A percentile compares a stretch with the other conserved stretches of the same genome.
These are phyloP conservation scores for Coprinopsis cinerea DNA, from an alignment of 768 basidiomycete species.

Conservation along the genomic window DNA sequence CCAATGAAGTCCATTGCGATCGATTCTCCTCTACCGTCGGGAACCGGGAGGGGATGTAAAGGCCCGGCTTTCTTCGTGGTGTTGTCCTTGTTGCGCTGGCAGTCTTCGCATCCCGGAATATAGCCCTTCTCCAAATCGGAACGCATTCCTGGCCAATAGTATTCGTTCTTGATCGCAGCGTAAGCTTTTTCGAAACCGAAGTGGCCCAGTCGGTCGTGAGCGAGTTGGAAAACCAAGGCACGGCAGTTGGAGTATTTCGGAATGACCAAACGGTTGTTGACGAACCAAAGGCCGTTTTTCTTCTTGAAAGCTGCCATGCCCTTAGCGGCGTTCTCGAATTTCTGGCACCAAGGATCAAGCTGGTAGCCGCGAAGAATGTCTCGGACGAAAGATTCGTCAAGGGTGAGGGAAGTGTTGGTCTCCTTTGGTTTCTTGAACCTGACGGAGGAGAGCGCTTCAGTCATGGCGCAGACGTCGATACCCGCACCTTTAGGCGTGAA, in stretches of 20 bases:
- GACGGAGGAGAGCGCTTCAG: no score
- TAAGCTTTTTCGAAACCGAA: slow-evolving; percentile 30
- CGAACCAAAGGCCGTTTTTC: slow-evolving; percentile 18
- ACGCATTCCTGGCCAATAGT: no score
- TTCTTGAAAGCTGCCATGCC: background rate
- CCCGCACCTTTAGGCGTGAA: no score
- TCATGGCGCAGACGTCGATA: no score
- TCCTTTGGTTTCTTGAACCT: no score
- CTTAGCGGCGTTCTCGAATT: background rate
- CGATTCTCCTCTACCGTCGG: slow-evolving; percentile 15
- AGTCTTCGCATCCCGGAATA: slow-evolving; percentile 25
- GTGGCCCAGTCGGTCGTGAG: slow-evolving; percentile 26
- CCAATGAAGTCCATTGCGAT: slow-evolving; percentile 32
- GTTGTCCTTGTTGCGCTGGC: slow-evolving; percentile 28
- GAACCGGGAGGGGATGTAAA: slow-evolving; percentile 21
- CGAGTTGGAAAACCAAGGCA: slow-evolving; percentile 20
- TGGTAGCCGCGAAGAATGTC: background rate
- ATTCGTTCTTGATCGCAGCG: slow-evolving; percentile 14
- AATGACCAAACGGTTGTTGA: slow-evolving; percentile 18
- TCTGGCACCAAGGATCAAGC: background rate
- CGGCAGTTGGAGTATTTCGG: slow-evolving; percentile 16
- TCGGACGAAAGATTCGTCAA: background rate
- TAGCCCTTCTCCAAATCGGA: slow-evolving; percentile 24
- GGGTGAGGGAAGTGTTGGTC: no score
- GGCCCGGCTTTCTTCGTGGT: slow-evolving; percentile 25